phyloP scores from a whole-genome alignment of 2,329 filamentous ascomycete genomes.

The Aspergillus fijiensis region DNA sequence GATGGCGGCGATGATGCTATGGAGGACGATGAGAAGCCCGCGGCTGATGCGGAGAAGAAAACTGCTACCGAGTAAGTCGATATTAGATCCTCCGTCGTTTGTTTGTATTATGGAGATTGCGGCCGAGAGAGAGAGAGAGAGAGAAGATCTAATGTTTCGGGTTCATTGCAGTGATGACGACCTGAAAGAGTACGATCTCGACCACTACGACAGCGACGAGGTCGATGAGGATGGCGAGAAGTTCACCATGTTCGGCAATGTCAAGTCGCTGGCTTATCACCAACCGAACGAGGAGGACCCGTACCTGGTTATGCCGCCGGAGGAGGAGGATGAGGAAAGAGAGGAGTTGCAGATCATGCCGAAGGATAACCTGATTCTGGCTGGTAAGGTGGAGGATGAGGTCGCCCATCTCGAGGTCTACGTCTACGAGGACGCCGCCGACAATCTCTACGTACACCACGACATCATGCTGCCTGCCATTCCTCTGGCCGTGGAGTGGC shows the following conservation, averaged over 20 bases:
- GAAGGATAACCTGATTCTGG: conserved; percentile 88
- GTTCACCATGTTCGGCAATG: conserved; percentile 92
- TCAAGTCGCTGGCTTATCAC: conserved; percentile 91
- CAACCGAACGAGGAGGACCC: conserved; percentile 92
- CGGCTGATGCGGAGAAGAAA: conserved; percentile 24
- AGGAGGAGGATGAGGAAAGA: conserved; percentile 82
- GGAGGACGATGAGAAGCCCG: conserved; percentile 27
- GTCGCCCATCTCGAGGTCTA: conserved; percentile 95
- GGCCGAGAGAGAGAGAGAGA: too few species aligned
- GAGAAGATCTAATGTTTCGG: neutral
- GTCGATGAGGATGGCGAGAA: conserved; percentile 65
- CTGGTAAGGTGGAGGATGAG: conserved; percentile 94
- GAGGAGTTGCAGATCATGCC: conserved; percentile 91
- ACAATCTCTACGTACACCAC: conserved; percentile 98
- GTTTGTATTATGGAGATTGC: too few species aligned
- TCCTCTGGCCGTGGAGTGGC: conserved; percentile 91
- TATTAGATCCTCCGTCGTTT: too few species aligned
- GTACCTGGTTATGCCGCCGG: conserved; percentile 84
- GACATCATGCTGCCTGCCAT: conserved; percentile 99
- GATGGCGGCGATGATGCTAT: conserved; percentile 36
- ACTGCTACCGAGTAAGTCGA: conserved; percentile 17
- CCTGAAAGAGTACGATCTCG: conserved; percentile 92
- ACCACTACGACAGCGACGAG: conserved; percentile 88
- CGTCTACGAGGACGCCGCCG: conserved; percentile 90
- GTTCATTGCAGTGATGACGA: conserved; percentile 61